These are phyloP conservation scores for Sarocladiaceae sp. DNA, from an alignment of 2,329 filamentous ascomycete genomes.

Conservation along the genomic window DNA sequence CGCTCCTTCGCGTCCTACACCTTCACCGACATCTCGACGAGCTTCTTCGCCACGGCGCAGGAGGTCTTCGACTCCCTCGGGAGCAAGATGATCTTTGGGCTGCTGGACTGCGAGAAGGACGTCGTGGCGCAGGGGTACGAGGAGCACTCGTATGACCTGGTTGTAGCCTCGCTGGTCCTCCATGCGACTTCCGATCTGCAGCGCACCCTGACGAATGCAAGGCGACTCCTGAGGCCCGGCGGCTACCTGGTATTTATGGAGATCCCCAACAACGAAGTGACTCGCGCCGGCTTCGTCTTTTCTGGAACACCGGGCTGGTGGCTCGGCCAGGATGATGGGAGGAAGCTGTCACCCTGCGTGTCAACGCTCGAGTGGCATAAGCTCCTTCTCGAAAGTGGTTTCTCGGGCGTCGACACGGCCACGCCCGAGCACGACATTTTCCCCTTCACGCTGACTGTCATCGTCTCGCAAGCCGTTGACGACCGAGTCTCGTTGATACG, in stretches of 20 bases:
- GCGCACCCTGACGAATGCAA: not conserved
- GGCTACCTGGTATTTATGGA: slow-evolving; percentile 9
- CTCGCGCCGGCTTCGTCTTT: slow-evolving; percentile 8
- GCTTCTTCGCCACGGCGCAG: slow-evolving; percentile 31
- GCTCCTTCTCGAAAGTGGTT: slow-evolving; percentile 4
- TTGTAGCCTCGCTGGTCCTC: slow-evolving; percentile 26
- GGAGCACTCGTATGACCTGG: slow-evolving; percentile 20
- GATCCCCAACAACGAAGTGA: not conserved
- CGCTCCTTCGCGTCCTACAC: slow-evolving; percentile 20
- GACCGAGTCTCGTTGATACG: not conserved
- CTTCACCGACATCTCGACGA: slow-evolving; percentile 35
- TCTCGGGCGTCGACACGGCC: slow-evolving; percentile 13
- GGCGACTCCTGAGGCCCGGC: slow-evolving; percentile 8
- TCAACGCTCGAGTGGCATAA: not conserved
- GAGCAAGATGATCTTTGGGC: slow-evolving; percentile 25
- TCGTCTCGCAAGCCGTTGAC: slow-evolving; percentile 15
- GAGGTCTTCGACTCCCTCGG: slow-evolving; percentile 12
- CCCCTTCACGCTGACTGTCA: slow-evolving; percentile 15
- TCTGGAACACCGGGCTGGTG: slow-evolving; percentile 11
- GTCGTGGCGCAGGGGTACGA: slow-evolving; percentile 22
- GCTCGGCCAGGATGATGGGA: slow-evolving; percentile 7
- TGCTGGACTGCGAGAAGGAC: slow-evolving; percentile 28
- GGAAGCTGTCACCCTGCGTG: not conserved
- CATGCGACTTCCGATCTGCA: slow-evolving; percentile 14
- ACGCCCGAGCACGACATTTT: slow-evolving; percentile 6